Evolutionary conservation across 345 rosid species (phyloP), one percentile per base, ranked within the genome.

Genomic region (Citrus sp.): DNA sequence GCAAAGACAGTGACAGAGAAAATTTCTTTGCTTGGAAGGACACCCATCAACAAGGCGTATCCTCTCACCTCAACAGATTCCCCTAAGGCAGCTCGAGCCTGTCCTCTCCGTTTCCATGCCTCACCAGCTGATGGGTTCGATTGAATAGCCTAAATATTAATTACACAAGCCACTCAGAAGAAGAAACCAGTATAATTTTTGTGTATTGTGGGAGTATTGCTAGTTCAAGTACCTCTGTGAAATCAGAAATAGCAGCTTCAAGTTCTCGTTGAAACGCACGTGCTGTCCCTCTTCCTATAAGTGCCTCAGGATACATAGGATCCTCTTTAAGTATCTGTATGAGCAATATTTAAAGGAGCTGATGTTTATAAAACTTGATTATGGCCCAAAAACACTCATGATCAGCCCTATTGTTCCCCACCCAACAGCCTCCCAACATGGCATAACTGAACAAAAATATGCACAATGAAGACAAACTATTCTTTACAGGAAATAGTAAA

Each of bases 61-160:
- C 67, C 80, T 81, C 85, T 73, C 81, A 96, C 98, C 97, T 94
- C 90, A 78, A 72, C 78, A 75, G 89, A 92, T 86, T 94, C 94
- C 80, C 98, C 97, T 65, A 92, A 85, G 80, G 98, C 98, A 83
- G 99, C 99, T 84, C 92, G 91, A 70, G 98, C 99, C 80, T 96
- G 99, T 67, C 99, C 97, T 86, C 99, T 93, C 77, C 97, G 91
- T 85, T 96, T 96, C 99, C 99, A 96, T 69, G 98, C 99, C 92
- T 96, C 99, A 81, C 94, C 91, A 76, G 98, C 99, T 61, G 89
- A 89, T 66, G 97, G 97, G 81, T 93, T 93, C 42, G 88, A 86
- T 91, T 90, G 85, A 78, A 95, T 90, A 63, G 99, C 99, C 98
- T 96, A 84, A 67, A 25, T 62, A 78, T 54, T 38, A 67, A 83